Percentiles rank a stretch among this genome's conserved stretches.
phyloP scores from a whole-genome alignment of 2,329 filamentous ascomycete species.

The Incumbomyces delicatus region DNA sequence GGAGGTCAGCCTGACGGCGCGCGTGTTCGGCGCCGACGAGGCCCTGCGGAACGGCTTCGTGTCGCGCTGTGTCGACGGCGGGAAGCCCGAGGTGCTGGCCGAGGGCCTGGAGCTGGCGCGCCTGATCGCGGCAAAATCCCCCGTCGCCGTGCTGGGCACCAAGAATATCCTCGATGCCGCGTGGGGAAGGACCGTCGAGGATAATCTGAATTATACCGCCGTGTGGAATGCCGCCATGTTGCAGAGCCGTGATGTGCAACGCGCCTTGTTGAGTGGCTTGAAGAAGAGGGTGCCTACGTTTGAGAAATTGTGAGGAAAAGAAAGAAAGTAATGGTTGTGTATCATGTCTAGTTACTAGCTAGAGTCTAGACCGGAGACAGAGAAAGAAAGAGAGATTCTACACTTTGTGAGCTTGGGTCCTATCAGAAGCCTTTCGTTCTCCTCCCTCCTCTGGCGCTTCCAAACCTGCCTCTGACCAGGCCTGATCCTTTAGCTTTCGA shows the following conservation, averaged over 20 bases:
- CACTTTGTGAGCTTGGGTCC: too few species aligned
- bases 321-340: background rate
- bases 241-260: constrained; percentile 67
- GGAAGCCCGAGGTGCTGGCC: constrained; percentile 53
- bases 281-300: constrained; percentile 71
- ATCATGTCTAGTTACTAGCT: background rate
- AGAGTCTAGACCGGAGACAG: too few species aligned
- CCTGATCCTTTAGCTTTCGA: constrained; percentile 26
- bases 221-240: constrained; percentile 80
- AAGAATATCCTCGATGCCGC: constrained; percentile 80
- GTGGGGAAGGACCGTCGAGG: constrained; percentile 64
- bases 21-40: constrained; percentile 36
- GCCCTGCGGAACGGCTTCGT: constrained; percentile 36
- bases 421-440: background rate
- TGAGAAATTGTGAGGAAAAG: constrained; percentile 57
- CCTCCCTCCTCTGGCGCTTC: constrained; percentile 12
- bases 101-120: constrained; percentile 55
- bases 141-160: constrained; percentile 76
- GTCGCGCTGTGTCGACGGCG: constrained; percentile 27
- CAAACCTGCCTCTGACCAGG: constrained; percentile 28
- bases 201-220: constrained; percentile 75
- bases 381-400: too few species aligned
- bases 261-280: constrained; percentile 65
- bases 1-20: constrained; percentile 36
- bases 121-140: constrained; percentile 68